Evolutionary conservation across 352 stramenopile species (phyloP).

Genomic region (Sclerospora graminicola): DNA sequence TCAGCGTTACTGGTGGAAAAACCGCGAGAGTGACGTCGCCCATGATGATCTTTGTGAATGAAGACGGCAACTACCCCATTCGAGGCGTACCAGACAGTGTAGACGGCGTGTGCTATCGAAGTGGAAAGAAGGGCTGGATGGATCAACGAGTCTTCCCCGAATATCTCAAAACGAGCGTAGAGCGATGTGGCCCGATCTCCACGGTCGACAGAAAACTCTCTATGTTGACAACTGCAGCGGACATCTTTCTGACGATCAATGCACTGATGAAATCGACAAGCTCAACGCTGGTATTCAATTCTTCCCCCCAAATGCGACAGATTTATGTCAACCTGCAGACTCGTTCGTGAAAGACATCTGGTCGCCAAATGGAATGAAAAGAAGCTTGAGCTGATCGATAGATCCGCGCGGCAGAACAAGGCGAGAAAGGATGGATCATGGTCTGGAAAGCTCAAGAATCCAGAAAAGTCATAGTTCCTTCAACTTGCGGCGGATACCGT

Average conservation of each 20-base stretch:
- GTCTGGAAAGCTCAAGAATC: constrained; percentile 3
- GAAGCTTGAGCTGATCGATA: constrained; percentile 5
- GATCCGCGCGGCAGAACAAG: constrained; percentile 3
- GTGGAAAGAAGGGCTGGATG: neutral
- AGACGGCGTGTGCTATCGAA: neutral
- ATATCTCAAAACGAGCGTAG: constrained; percentile 1
- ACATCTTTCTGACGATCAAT: neutral
- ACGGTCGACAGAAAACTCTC: neutral
- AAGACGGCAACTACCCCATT: neutral
- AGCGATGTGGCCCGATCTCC: neutral
- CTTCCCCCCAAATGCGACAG: too few species aligned
- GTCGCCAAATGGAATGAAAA: constrained; percentile 7
- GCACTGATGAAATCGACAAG: neutral
- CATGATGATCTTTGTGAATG: neutral
- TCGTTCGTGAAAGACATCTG: constrained; percentile 10
- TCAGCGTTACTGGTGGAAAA: too few species aligned
- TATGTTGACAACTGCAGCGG: constrained; percentile 2
- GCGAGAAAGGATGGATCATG: too few species aligned
- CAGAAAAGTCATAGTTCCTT: neutral
- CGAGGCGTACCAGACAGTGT: neutral
- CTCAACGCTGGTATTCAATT: neutral
- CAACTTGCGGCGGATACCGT: neutral
- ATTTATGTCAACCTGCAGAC: too few species aligned
- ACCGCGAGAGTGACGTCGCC: too few species aligned
- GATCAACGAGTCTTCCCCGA: neutral